Evolutionary conservation across 2,329 filamentous ascomycete genomes (phyloP).

Genomic region (Fonsecaea nubica): DNA sequence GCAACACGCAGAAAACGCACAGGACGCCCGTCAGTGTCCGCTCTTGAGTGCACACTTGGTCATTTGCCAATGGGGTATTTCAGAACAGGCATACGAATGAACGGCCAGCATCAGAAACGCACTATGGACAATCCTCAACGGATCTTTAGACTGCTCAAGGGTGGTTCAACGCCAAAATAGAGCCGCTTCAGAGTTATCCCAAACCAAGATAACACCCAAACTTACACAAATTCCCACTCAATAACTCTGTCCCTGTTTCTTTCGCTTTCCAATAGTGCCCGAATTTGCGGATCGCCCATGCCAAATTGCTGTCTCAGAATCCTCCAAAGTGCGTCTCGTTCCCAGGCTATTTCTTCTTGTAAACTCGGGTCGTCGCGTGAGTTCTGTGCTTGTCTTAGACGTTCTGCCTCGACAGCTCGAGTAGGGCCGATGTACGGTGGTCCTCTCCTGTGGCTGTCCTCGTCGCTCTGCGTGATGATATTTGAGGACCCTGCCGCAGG

Average conservation of each 20-base stretch:
- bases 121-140: neutral
- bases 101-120: neutral
- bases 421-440: neutral
- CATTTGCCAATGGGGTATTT: neutral
- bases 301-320: conserved; percentile 2
- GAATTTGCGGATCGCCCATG: neutral
- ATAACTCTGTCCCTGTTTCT: no score
- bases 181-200: neutral
- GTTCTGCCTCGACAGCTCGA: neutral
- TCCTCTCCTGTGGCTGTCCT: neutral
- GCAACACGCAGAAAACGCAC: no score
- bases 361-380: neutral
- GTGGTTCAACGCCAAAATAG: neutral
- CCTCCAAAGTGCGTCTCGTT: conserved; percentile 3
- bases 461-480: neutral
- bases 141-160: neutral
- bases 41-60: neutral
- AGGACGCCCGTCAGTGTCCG: neutral
- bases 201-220: neutral
- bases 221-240: neutral
- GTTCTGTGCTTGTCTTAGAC: neutral
- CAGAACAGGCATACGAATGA: neutral
- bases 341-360: neutral
- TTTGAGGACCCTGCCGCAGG: neutral
- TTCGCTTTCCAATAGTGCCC: conserved; percentile 3